Evolutionary conservation across 495 filamentous ascomycete genomes (phyloP).

Genomic region (Terfezia boudieri): DNA sequence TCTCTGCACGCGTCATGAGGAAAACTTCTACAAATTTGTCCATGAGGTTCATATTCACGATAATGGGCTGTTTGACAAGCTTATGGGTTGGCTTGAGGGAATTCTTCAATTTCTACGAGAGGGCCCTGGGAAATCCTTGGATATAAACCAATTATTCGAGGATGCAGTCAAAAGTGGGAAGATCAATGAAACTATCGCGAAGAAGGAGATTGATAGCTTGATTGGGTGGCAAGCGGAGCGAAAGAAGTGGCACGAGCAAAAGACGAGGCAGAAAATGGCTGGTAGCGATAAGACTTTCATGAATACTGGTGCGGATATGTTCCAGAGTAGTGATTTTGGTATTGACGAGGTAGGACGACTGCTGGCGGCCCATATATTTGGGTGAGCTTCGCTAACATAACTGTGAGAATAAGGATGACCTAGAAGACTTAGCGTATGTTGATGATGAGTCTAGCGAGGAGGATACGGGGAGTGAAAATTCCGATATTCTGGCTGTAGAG

Average conservation of each 20-base stretch:
- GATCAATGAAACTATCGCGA: conserved; percentile 46
- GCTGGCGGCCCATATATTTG: too few species aligned
- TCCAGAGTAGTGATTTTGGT: conserved; percentile 67
- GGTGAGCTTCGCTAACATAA: too few species aligned
- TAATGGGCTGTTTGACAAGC: conserved; percentile 79
- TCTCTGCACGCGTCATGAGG: conserved; percentile 79
- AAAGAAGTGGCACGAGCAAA: conserved; percentile 93
- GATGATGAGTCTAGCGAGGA: conserved; percentile 46
- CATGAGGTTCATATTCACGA: conserved; percentile 98
- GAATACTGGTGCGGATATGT: conserved; percentile 27
- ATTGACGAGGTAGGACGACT: conserved; percentile 41
- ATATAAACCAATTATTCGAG: conserved; percentile 82
- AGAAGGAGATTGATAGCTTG: conserved; percentile 61
- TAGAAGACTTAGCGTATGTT: conserved; percentile 59
- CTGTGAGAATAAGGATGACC: conserved; percentile 28
- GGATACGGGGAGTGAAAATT: conserved; percentile 49
- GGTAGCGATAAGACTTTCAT: conserved; percentile 33
- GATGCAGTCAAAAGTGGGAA: conserved; percentile 43
- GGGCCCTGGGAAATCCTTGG: conserved; percentile 59
- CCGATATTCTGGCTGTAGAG: conserved; percentile 74
- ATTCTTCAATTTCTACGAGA: conserved; percentile 82
- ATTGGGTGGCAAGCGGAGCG: conserved; percentile 85
- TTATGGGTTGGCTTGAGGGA: conserved; percentile 96
- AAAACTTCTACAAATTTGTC: conserved; percentile 96
- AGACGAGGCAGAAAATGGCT: conserved; percentile 97